Base-by-base conservation (phyloP, 1,284 basidiomycete genomes). In the Heterobasidion occidentale region DNA sequence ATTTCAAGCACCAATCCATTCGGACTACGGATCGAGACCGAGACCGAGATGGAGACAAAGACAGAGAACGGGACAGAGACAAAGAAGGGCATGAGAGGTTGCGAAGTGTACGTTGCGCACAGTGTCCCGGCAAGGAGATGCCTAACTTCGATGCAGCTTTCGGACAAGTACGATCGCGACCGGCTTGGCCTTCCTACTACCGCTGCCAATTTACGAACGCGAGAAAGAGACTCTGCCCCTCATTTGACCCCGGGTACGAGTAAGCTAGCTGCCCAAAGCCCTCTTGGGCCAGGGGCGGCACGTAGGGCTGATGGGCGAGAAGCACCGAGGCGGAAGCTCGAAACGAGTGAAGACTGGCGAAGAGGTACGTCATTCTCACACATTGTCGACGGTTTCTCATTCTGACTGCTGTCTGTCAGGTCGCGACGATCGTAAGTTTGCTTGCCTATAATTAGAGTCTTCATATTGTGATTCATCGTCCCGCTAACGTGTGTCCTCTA, bases 91-190 rank as follows among this genome's bases (percentile, higher is more conserved):
- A 88, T 64, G 87, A 90, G 66, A 75, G 84, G 50, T 72, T 91
- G 47, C 79, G 88, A 61, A 86, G 82, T 72, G 88, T 84, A 63
- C 68, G 87, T 73, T 46, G 57, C 33, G 35, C 55, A 42, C 52
- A 49, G 15, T 27, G 27, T 27, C 27, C 55, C 53, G 44, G 19
- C 33, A 11, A 9, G 15, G 51, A 52, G 53, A 60, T 65, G 27
- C 67, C 52, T 33, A 8, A n/a, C 46, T 42, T 53, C 36, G 15
- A 54, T 57, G 5, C 59, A 92, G 88, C 76, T 91, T 20, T 91
- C 90, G 20, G 89, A 91, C 69, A 90, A 89, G 69, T 91, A 86
- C 66, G 88, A 92, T 71, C 84, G 90, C 47, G 90, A 92, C 65
- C 84, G 88, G 44, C 77, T 88, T 49, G 80, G 79, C 46, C 71